phyloP scores from a whole-genome alignment of 2,329 filamentous ascomycete genomes.

The Xylariaceae sp. region DNA sequence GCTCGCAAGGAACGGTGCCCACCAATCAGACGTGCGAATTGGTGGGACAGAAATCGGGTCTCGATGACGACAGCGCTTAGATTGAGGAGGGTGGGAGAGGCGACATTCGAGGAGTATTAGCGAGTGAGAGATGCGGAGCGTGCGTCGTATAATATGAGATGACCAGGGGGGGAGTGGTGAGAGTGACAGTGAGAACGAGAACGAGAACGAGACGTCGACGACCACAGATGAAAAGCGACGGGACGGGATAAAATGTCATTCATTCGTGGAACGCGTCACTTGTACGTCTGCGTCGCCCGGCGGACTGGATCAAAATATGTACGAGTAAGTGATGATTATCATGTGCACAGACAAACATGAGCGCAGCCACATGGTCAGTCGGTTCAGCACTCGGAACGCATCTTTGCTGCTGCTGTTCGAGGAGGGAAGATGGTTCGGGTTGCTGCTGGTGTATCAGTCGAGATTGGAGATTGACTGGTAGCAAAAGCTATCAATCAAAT shows the following conservation, averaged over 20 bases:
- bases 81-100: conserved; percentile 2
- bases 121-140: background rate
- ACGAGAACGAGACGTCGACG: too few species aligned
- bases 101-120: conserved; percentile 9
- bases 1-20: background rate
- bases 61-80: conserved; percentile 8
- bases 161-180: background rate
- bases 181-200: too few species aligned
- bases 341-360: conserved; percentile 1
- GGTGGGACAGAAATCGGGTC: background rate
- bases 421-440: background rate
- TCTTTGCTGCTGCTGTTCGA: conserved; percentile 3
- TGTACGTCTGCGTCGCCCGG: too few species aligned
- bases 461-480: background rate
- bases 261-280: background rate
- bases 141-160: background rate
- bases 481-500: too few species aligned
- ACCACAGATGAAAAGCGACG: background rate
- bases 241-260: background rate
- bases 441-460: too few species aligned
- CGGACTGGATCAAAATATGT: background rate
- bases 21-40: conserved; percentile 3
- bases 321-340: background rate
- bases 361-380: conserved; percentile 2
- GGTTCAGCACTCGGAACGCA: conserved; percentile 2